Evolutionary conservation across 176 grass and related monocot genomes (phyloP).

Genomic region (Stipa capillata): DNA sequence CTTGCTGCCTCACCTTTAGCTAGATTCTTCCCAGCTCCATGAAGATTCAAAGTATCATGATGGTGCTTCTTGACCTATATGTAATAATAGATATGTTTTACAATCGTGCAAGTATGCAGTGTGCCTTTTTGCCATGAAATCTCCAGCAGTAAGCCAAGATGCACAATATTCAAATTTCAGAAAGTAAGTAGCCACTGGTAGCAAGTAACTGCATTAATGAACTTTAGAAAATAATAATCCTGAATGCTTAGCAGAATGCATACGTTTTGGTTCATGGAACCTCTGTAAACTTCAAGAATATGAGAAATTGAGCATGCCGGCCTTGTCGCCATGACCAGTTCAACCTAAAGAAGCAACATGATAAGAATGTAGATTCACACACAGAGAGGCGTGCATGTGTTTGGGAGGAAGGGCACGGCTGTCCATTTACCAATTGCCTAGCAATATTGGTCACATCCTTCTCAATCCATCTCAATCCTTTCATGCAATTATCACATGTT

Average conservation of each 20-base stretch:
- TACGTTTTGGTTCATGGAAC: conserved; percentile 85
- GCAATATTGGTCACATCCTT: conserved; percentile 78
- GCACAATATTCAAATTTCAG: background rate
- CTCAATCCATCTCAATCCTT: conserved; percentile 59
- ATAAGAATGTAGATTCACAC: conserved; percentile 10
- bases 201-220: background rate
- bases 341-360: conserved; percentile 48
- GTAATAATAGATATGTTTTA: background rate
- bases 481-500: conserved; percentile 92
- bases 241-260: background rate
- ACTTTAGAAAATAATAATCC: background rate
- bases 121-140: background rate
- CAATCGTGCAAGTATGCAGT: background rate
- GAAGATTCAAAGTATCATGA: conserved; percentile 67
- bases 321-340: conserved; percentile 38
- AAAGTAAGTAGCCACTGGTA: background rate
- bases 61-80: conserved; percentile 72
- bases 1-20: conserved; percentile 69
- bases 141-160: background rate
- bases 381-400: background rate
- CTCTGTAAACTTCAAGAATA: conserved; percentile 92
- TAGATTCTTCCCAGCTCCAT: conserved; percentile 81
- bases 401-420: background rate
- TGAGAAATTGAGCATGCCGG: conserved; percentile 51
- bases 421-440: conserved; percentile 60